A percentile compares a stretch with the other conserved stretches of the same genome.
phyloP scores from a whole-genome alignment of 352 stramenopile species.

The Pilasporangium apinafurcum region DNA sequence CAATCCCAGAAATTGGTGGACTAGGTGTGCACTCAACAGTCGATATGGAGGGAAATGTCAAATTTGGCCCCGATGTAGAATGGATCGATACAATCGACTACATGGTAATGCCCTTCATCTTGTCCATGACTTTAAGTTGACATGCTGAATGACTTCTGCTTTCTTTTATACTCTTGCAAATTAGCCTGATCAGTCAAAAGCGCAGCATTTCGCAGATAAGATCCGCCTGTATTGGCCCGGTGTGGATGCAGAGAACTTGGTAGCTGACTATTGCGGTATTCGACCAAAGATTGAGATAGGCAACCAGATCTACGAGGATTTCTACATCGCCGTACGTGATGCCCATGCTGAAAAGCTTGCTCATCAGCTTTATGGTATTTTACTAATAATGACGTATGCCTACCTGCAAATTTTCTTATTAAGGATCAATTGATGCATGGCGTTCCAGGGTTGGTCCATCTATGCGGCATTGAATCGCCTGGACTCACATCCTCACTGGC shows the following conservation, averaged over 20 bases:
- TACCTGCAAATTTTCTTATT: too few species aligned
- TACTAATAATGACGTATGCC: too few species aligned
- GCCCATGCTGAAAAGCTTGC: neutral
- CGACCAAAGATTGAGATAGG: slow-evolving; percentile 90
- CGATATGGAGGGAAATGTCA: slow-evolving; percentile 87
- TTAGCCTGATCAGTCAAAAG: slow-evolving; percentile 61
- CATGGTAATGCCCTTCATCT: slow-evolving; percentile 35
- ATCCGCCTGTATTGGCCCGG: slow-evolving; percentile 93
- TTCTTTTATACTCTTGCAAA: too few species aligned
- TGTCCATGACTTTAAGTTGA: neutral
- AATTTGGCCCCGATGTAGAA: slow-evolving; percentile 97
- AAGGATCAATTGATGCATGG: slow-evolving; percentile 65
- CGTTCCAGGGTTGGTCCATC: slow-evolving; percentile 82
- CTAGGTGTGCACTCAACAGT: slow-evolving; percentile 96
- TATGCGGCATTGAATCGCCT: slow-evolving; percentile 96
- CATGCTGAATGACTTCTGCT: neutral
- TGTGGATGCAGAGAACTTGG: slow-evolving; percentile 67
- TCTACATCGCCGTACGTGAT: slow-evolving; percentile 78
- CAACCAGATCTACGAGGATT: slow-evolving; percentile 73
- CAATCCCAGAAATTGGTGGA: slow-evolving; percentile 91
- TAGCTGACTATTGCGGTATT: slow-evolving; percentile 94
- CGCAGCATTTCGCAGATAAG: slow-evolving; percentile 40
- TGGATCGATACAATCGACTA: slow-evolving; percentile 91
- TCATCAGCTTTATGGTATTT: neutral
- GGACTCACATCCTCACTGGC: slow-evolving; percentile 88